Evolutionary conservation across 2,329 filamentous ascomycete species (phyloP).

Genomic region (Monosporascus sp.): DNA sequence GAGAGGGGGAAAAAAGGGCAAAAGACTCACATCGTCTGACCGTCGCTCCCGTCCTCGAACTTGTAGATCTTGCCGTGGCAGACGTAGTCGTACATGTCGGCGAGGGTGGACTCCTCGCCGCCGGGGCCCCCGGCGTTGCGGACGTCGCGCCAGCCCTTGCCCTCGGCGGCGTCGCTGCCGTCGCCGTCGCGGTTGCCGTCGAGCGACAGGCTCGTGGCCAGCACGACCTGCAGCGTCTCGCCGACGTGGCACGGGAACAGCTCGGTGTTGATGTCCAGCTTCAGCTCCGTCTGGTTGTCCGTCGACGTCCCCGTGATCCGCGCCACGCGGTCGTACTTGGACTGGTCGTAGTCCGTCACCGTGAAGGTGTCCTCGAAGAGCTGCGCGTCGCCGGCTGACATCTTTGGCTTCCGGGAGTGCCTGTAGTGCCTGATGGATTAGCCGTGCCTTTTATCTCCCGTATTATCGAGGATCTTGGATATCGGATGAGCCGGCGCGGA

Average conservation of each 20-base stretch:
- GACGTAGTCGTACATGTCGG: constrained; percentile 82
- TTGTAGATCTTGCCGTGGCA: constrained; percentile 86
- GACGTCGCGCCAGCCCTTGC: constrained; percentile 76
- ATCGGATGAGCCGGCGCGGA: not conserved
- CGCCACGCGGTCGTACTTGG: constrained; percentile 93
- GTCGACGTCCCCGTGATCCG: constrained; percentile 73
- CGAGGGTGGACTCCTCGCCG: constrained; percentile 64
- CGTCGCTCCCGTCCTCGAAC: constrained; percentile 74
- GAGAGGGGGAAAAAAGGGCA: not conserved
- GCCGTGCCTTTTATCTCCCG: not conserved
- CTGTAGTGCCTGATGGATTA: not conserved
- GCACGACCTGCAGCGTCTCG: constrained; percentile 73
- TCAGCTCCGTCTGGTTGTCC: constrained; percentile 71
- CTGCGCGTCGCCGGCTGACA: constrained; percentile 73
- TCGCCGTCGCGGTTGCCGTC: constrained; percentile 75
- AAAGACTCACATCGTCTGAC: constrained; percentile 73
- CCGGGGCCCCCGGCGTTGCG: constrained; percentile 50
- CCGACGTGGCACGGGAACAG: constrained; percentile 73
- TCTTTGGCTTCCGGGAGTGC: constrained; percentile 16
- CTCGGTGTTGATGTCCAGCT: constrained; percentile 90
- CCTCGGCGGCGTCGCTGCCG: constrained; percentile 29
- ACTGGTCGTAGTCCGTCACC: constrained; percentile 70
- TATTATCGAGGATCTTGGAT: not conserved
- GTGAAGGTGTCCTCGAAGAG: constrained; percentile 93
- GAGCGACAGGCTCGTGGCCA: constrained; percentile 80